phyloP scores from a whole-genome alignment of 768 basidiomycete genomes.

The Tephrocybe sp. region DNA sequence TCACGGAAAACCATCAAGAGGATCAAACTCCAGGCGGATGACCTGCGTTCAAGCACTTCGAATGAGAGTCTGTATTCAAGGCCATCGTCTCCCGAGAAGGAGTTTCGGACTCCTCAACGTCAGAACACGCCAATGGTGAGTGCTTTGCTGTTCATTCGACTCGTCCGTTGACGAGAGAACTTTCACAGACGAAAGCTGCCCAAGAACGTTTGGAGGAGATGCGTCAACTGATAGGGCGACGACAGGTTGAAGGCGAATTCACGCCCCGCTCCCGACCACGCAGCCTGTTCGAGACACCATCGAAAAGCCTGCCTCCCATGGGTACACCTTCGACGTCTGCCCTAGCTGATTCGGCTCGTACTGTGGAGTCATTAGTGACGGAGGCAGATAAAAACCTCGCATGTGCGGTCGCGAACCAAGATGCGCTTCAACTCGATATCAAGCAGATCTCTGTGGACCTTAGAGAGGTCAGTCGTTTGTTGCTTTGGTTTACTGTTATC shows the following conservation, averaged over 20 bases:
- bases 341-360: constrained; percentile 30
- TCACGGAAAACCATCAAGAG: constrained; percentile 73
- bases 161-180: neutral
- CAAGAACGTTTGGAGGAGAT: constrained; percentile 83
- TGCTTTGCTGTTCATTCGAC: constrained; percentile 4
- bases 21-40: constrained; percentile 70
- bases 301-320: constrained; percentile 11
- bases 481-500: neutral
- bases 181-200: constrained; percentile 65
- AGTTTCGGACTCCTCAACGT: constrained; percentile 46
- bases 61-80: constrained; percentile 37
- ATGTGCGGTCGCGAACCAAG: constrained; percentile 53
- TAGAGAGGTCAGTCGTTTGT: constrained; percentile 51
- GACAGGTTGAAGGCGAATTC: constrained; percentile 46
- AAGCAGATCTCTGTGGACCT: constrained; percentile 48
- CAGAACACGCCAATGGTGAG: constrained; percentile 42
- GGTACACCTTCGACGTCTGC: constrained; percentile 16
- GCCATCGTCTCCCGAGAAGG: constrained; percentile 61
- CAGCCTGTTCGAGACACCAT: constrained; percentile 34
- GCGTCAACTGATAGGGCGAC: constrained; percentile 66
- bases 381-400: constrained; percentile 61
- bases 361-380: constrained; percentile 51
- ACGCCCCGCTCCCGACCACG: constrained; percentile 50
- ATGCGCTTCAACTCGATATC: constrained; percentile 52
- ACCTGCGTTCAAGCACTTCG: constrained; percentile 25